A percentile compares a stretch with the other conserved stretches of the same genome.
phyloP scores from a whole-genome alignment of 2,329 filamentous ascomycete species.

The Clarireedia sp. region DNA sequence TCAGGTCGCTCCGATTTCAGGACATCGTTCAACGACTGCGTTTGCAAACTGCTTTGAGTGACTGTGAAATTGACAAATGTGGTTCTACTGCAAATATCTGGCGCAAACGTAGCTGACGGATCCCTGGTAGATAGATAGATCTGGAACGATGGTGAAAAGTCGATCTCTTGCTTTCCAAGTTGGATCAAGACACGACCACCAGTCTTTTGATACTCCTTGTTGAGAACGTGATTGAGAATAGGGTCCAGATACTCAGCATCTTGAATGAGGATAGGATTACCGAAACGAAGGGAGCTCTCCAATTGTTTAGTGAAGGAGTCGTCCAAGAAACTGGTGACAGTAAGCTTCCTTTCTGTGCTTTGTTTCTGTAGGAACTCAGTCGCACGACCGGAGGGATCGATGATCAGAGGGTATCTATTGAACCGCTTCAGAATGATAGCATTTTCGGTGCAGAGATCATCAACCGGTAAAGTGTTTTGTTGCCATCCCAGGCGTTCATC shows the following conservation, averaged over 20 bases:
- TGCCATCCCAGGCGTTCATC: conserved; percentile 96
- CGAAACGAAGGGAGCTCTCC: conserved; percentile 92
- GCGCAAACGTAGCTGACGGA: conserved; percentile 89
- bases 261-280: conserved; percentile 96
- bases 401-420: conserved; percentile 96
- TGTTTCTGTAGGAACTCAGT: conserved; percentile 94
- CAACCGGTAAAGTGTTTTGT: conserved; percentile 83
- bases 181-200: conserved; percentile 97
- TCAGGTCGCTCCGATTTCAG: conserved; percentile 96
- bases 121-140: conserved; percentile 92
- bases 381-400: conserved; percentile 90
- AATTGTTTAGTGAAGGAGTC: conserved; percentile 97
- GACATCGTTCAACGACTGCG: conserved; percentile 94
- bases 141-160: conserved; percentile 95
- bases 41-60: conserved; percentile 96
- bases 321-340: conserved; percentile 95
- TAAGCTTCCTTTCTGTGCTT: conserved; percentile 86
- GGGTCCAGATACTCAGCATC: conserved; percentile 96
- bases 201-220: conserved; percentile 99
- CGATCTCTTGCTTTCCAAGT: conserved; percentile 96
- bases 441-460: conserved; percentile 97
- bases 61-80: conserved; percentile 99
- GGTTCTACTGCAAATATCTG: conserved; percentile 94
- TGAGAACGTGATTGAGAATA: conserved; percentile 95
- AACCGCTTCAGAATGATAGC: conserved; percentile 95